Evolutionary conservation across 176 grass and related monocot genomes (phyloP).

Genomic region (Musa acuminata): DNA sequence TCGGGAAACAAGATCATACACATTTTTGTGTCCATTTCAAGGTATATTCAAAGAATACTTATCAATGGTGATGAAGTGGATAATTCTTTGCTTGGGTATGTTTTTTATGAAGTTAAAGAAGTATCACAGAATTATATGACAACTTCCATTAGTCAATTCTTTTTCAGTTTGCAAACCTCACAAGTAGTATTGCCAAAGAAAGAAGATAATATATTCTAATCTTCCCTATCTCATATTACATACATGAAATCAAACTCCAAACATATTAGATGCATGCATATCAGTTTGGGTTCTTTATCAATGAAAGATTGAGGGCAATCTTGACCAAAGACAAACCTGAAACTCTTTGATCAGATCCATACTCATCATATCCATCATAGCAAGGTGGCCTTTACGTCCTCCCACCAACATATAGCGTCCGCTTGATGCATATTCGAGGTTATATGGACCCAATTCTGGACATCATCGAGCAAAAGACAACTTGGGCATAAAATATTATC

Average conservation of each 20-base stretch:
- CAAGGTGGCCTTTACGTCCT: conserved; percentile 82
- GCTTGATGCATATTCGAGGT: conserved; percentile 60
- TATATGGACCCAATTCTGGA: conserved; percentile 84
- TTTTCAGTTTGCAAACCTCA: no score
- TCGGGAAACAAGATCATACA: neutral
- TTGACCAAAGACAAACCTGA: conserved; percentile 40
- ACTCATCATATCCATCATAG: conserved; percentile 76
- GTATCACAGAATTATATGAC: neutral
- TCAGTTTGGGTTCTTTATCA: neutral
- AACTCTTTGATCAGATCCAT: conserved; percentile 81
- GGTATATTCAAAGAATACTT: neutral
- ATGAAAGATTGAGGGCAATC: neutral
- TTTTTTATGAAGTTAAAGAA: neutral
- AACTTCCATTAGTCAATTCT: no score
- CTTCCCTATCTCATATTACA: neutral
- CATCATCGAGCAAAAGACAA: conserved; percentile 1
- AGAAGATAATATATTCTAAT: no score
- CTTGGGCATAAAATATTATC: conserved; percentile 1
- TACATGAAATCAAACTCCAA: neutral
- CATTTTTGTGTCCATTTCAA: no score
- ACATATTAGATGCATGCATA: neutral
- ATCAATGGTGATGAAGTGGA: neutral
- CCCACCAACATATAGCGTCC: conserved; percentile 76
- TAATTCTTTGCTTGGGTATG: neutral
- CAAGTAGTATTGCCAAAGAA: no score